Percentiles rank a stretch among this genome's conserved stretches.
Evolutionary conservation across 257 asterid species (phyloP).

Genomic region (Hygrophila difformis): DNA sequence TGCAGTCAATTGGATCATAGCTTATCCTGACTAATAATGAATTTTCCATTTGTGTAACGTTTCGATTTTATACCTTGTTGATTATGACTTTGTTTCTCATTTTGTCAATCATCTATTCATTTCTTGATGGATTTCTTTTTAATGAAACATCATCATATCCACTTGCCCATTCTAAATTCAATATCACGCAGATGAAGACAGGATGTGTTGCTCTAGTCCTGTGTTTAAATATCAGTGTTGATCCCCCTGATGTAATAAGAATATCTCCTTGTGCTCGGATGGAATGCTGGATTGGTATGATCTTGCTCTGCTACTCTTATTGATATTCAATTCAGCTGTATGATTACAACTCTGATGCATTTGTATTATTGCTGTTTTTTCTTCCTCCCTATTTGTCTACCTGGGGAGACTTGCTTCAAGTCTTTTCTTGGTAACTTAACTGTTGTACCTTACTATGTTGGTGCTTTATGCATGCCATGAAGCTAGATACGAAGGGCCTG

Average conservation of each 20-base stretch:
- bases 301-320: constrained; percentile 14
- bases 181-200: constrained; percentile 88
- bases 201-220: constrained; percentile 97
- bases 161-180: constrained; percentile 11
- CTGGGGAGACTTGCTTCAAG: no score
- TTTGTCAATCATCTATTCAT: no score
- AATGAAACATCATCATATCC: constrained; percentile 5
- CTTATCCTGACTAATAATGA: no score
- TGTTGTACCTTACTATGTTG: background rate
- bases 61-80: constrained; percentile 4
- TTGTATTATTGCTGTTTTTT: background rate
- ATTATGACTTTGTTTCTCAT: background rate
- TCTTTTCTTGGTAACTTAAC: background rate
- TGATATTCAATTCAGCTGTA: constrained; percentile 3
- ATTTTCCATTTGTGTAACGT: background rate
- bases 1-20: no score
- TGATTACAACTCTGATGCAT: background rate
- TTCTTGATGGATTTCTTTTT: background rate
- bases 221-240: constrained; percentile 90
- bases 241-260: constrained; percentile 99
- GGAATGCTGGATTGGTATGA: constrained; percentile 98
- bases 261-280: constrained; percentile 99
- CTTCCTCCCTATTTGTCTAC: background rate
- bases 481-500: background rate
- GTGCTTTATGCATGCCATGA: background rate